Percentiles rank a stretch among this genome's conserved stretches.
Evolutionary conservation across 2,329 filamentous ascomycete species (phyloP).

Genomic region (Hypocrella siamensis): DNA sequence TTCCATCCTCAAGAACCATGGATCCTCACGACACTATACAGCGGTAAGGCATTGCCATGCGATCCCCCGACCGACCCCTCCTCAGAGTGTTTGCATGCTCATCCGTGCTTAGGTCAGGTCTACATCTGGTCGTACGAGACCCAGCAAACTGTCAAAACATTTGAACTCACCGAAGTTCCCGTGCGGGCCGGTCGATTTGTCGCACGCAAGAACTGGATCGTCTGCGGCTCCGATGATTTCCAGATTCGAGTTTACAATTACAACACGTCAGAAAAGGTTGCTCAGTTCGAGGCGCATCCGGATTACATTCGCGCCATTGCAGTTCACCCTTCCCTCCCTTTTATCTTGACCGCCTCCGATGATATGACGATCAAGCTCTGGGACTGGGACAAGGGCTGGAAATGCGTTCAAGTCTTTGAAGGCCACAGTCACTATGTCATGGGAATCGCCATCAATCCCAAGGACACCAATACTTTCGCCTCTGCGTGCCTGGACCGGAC

Average conservation of each 20-base stretch:
- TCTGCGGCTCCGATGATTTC: slow-evolving; percentile 91
- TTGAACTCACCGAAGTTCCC: slow-evolving; percentile 95
- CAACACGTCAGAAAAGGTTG: slow-evolving; percentile 98
- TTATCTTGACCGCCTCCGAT: slow-evolving; percentile 90
- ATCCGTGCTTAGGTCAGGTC: slow-evolving; percentile 57
- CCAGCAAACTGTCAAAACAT: slow-evolving; percentile 93
- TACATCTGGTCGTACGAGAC: slow-evolving; percentile 99
- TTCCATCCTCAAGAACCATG: slow-evolving; percentile 96
- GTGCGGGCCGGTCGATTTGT: slow-evolving; percentile 94
- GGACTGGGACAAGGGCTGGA: slow-evolving; percentile 99
- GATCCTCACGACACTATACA: slow-evolving; percentile 92
- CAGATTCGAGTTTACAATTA: slow-evolving; percentile 88
- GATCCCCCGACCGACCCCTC: neutral
- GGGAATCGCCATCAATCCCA: slow-evolving; percentile 93
- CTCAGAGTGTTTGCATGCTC: neutral
- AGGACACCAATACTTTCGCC: slow-evolving; percentile 83
- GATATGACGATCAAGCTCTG: slow-evolving; percentile 98
- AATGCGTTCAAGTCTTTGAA: slow-evolving; percentile 92
- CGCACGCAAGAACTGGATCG: slow-evolving; percentile 97
- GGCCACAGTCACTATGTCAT: slow-evolving; percentile 95
- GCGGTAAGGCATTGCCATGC: slow-evolving; percentile 39
- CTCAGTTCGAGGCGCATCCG: slow-evolving; percentile 90
- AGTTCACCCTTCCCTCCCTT: slow-evolving; percentile 89
- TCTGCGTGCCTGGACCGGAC: slow-evolving; percentile 93
- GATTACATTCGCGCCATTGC: slow-evolving; percentile 97